Evolutionary conservation across 352 stramenopile species (phyloP).

Genomic region (Globisporangium nodosum): DNA sequence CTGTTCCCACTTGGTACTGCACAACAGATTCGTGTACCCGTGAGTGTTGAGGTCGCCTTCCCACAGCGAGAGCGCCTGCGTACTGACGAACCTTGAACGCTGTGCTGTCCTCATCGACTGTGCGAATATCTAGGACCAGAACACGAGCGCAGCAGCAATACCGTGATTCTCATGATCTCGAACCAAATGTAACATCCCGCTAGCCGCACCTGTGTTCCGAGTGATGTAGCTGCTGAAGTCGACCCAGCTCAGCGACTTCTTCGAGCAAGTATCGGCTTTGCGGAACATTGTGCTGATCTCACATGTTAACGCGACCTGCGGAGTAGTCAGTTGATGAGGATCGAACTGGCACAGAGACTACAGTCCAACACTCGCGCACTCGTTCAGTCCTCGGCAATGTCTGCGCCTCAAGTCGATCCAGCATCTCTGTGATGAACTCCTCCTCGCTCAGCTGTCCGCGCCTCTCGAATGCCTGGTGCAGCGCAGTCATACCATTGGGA

Average conservation of each 20-base stretch:
- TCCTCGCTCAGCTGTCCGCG: slow-evolving; percentile 26
- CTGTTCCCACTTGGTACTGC: slow-evolving; percentile 26
- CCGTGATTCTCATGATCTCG: neutral
- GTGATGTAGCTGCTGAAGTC: slow-evolving; percentile 44
- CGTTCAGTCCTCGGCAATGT: slow-evolving; percentile 16
- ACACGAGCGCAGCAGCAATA: neutral
- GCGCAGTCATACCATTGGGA: slow-evolving; percentile 24
- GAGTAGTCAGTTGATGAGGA: neutral
- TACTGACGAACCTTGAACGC: slow-evolving; percentile 3
- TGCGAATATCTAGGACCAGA: neutral
- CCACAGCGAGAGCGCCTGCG: neutral
- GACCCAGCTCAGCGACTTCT: slow-evolving; percentile 29
- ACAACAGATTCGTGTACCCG: too few relatives aligned
- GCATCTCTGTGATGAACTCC: slow-evolving; percentile 37
- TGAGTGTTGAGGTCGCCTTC: too few relatives aligned
- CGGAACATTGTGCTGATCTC: slow-evolving; percentile 34
- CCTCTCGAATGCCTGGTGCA: slow-evolving; percentile 33
- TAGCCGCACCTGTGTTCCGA: slow-evolving; percentile 24
- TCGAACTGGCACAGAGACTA: too few relatives aligned
- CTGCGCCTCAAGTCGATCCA: slow-evolving; percentile 19
- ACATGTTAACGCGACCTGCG: slow-evolving; percentile 26
- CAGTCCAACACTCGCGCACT: slow-evolving; percentile 9
- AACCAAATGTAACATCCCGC: neutral
- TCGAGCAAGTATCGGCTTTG: slow-evolving; percentile 30
- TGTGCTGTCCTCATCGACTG: slow-evolving; percentile 6